Evolutionary conservation across 2,329 filamentous ascomycete species (phyloP), one percentile per base, ranked within the genome.

Genomic region (Drechmeria coniospora): DNA sequence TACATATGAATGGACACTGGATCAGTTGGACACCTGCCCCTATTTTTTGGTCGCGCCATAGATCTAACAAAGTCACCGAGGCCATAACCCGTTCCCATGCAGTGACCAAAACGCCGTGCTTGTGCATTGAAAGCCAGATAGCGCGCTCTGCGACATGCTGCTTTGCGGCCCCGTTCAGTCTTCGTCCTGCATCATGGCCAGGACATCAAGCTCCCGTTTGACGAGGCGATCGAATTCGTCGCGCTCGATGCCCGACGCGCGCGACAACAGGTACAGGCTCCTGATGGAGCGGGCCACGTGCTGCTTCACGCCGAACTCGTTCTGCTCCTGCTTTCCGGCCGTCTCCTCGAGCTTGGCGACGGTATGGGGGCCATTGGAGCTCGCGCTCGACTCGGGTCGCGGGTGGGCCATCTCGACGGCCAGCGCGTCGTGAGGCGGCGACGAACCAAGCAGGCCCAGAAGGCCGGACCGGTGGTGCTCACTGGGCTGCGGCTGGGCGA

Each of bases 211-310:
- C 53, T 87, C 81, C 14, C 67, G 72, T 49, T 63, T 66, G 9
- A 87, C 67, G 34, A 86, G 61, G 28, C 68, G 59, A 49, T 79
- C 74, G 51, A 87, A 90, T 46, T 87, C 80, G 19, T 70, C 68
- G 24, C 74, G 60, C 27, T 79, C 71, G 39, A 90, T 84, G 1
- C 80, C 80, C 14, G 72, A 72, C 2, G 74, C 65, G 23, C 66
- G 68, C 15, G 79, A 74, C 35, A 90, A 53, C 37, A 78, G 55
- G 49, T 73, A 87, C 37, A 90, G 51, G 49, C 77, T 84, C 58
- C 81, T 78, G 31, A 90, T 68, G 44, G 74, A 79, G 7, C 77
- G 74, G 20, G 74, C 75, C 24, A 90, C 73, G 51, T 87, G 80
- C 51, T 84, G 76, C 50, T 79, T 79, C 30, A 90, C 70, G 10